Evolutionary conservation across 2,329 filamentous ascomycete genomes (phyloP), one percentile per base, ranked within the genome.

Genomic region (Paecilomyces fulvus): DNA sequence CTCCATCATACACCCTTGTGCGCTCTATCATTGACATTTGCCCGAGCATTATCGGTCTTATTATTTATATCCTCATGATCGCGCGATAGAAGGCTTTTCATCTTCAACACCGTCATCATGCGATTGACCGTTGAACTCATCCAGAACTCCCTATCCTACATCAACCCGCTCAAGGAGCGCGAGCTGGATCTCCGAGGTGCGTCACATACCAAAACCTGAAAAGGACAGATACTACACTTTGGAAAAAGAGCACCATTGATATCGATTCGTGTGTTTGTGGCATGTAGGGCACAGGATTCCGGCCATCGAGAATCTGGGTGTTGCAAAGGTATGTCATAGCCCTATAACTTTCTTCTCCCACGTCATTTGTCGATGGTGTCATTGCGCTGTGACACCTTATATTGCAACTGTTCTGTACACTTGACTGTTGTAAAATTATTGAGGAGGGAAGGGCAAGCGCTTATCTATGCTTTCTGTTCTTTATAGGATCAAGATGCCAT

Each of bases 151-250:
- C 88, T 96, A 65, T 96, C 92, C 74, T 99, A 96, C 82, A 88
- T 97, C 77, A 99, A 97, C 78, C 92, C 92, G 73, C 84, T 99
- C 75, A 95, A 94, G 79, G 94, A 99, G 83, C 90, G 94, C 76
- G 94, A 99, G 84, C 85, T 99, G 75, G 92, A 97, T 81, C 90
- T 99, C 69, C 87, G 94, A 96, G 94, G 94, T 97, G 89, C 85
- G 91, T 84, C 61, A 60, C 55, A 62, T 58, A 58, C 63, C 59
- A 66, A 62, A 62, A 63, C 69, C 78, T 84, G 88, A 88, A 90
- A 95, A 90, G 90, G 86, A 82, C 89, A 92, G 91, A 94, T 95
- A 85, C 90, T 96, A 89, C 89, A 91, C 85, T 84, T 85, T 79
- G 65, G 71, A 69, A 72, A 73, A 75, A 67, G 85, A 86, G 83